Evolutionary conservation across 1,284 basidiomycete species (phyloP).

Genomic region (Leccinum subrobustum): DNA sequence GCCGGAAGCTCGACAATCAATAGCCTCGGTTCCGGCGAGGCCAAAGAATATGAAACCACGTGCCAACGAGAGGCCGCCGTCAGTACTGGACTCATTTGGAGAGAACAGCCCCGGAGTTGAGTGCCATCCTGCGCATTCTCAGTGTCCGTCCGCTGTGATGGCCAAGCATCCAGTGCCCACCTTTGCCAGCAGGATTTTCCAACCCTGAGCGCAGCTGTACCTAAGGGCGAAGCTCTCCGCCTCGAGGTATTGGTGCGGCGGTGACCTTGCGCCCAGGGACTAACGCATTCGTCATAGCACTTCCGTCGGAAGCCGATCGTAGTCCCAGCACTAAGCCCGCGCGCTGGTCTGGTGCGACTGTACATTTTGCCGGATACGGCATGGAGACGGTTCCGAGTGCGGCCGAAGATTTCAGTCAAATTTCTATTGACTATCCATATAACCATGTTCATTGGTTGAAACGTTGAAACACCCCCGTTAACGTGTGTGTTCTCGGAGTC

Average conservation of each 20-base stretch:
- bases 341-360: conserved; percentile 12
- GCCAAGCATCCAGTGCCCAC: conserved; percentile 8
- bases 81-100: conserved; percentile 13
- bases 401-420: conserved; percentile 19
- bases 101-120: conserved; percentile 10
- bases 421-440: conserved; percentile 33
- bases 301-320: conserved; percentile 28
- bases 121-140: conserved; percentile 5
- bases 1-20: conserved; percentile 23
- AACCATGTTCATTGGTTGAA: conserved; percentile 20
- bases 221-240: conserved; percentile 32
- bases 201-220: conserved; percentile 37
- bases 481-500: conserved; percentile 32
- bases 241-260: conserved; percentile 37
- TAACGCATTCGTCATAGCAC: conserved; percentile 31
- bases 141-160: conserved; percentile 20
- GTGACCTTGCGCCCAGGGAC: conserved; percentile 31
- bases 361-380: conserved; percentile 10
- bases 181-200: conserved; percentile 21
- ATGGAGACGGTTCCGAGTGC: conserved; percentile 25
- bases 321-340: conserved; percentile 27
- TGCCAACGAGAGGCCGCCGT: conserved; percentile 17
- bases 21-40: conserved; percentile 25
- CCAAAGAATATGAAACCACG: conserved; percentile 19
- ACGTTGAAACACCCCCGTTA: conserved; percentile 26